Conservation (phyloP, 2,329 filamentous ascomycete species). For the Rhynchosporium agropyri region DNA sequence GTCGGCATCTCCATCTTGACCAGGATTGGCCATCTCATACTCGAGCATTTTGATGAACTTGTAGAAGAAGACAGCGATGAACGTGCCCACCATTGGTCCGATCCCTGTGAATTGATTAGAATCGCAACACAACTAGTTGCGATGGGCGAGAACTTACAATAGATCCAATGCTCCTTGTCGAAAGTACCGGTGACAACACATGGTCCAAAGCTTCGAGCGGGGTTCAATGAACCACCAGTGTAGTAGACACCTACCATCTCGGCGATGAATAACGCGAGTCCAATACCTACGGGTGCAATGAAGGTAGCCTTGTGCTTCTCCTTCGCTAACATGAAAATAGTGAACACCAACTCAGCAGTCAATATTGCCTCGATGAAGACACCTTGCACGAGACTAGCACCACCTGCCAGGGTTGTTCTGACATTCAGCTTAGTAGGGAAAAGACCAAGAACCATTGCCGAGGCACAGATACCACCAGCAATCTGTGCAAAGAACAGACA, state of each 20-base stretch:
- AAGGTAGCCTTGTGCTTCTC: slow-evolving; percentile 51
- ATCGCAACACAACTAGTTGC: not conserved
- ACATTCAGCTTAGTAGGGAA: slow-evolving; percentile 43
- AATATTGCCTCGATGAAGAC: slow-evolving; percentile 54
- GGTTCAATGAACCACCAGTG: slow-evolving; percentile 53
- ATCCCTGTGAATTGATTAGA: slow-evolving; percentile 42
- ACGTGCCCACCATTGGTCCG: slow-evolving; percentile 53
- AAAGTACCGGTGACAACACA: slow-evolving; percentile 49
- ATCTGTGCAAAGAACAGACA: slow-evolving; percentile 44
- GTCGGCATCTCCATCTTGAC: slow-evolving; percentile 48
- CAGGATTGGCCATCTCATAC: slow-evolving; percentile 54
- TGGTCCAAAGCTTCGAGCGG: slow-evolving; percentile 50
- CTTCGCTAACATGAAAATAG: slow-evolving; percentile 50
- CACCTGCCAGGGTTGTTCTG: slow-evolving; percentile 47
- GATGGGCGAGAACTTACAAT: slow-evolving; percentile 38
- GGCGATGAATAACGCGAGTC: slow-evolving; percentile 51
- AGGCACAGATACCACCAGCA: slow-evolving; percentile 44
- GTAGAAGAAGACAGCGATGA: slow-evolving; percentile 55
- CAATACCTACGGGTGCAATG: slow-evolving; percentile 52
- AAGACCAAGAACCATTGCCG: slow-evolving; percentile 47
- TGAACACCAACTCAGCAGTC: slow-evolving; percentile 52
- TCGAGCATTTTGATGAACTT: slow-evolving; percentile 54
- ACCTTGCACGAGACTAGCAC: slow-evolving; percentile 48
- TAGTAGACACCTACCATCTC: slow-evolving; percentile 46
- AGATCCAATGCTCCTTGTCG: slow-evolving; percentile 53